Evolutionary conservation across 192 early-diverging fungal species (phyloP), one percentile per base, ranked within the genome.

Genomic region (Coemansia sp.): DNA sequence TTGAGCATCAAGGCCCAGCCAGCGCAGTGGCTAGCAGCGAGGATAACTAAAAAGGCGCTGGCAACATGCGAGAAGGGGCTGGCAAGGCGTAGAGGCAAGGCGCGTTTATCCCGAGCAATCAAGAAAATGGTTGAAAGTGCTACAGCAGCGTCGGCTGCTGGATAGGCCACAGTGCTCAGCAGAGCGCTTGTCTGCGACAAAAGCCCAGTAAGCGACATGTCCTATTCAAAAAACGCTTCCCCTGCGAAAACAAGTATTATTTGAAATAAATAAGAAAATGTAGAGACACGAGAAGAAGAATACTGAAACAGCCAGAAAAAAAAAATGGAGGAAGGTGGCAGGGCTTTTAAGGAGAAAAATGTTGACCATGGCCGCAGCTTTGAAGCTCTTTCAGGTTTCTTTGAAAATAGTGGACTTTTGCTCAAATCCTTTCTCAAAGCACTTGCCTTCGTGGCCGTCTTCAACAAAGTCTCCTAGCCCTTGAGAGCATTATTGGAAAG

Each of bases 1-100:
- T 17, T 42, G 41, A 42, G 12, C 10, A 14, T 42, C 17, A 42
- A 6, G 15, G 37, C 27, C 54, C 57, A 47, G 25, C 39, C 39
- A n/a, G 35, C 38, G 42, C 12, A 47, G 39, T 67, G 42, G 19
- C 31, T 19, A 31, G 42, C 56, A 6, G 66, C 43, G 49, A 60
- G 7, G 14, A 60, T 35, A 5, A 58, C 56, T 4, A 68, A 45
- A 11, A 59, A 35, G 4, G 61, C 3, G n/a, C 35, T 22, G 20
- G 61, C 42, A 45, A 31, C 27, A 42, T 11, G 20, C 31, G 22
- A 49, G 14, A 22, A 42, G 12, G 43, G 61, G 19, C 35, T 35
- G 2, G 45, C 2, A 14, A 35, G 19, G 25, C 19, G 31, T 2
- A 14, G 17, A 42, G 41, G 9, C 41, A n/a, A 42, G 41, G 10